Percentiles rank a stretch among this genome's conserved stretches.
These are phyloP conservation scores for Chenopodium berlandieri DNA, from an alignment of 148 eudicot genomes.

Conservation along the genomic window DNA sequence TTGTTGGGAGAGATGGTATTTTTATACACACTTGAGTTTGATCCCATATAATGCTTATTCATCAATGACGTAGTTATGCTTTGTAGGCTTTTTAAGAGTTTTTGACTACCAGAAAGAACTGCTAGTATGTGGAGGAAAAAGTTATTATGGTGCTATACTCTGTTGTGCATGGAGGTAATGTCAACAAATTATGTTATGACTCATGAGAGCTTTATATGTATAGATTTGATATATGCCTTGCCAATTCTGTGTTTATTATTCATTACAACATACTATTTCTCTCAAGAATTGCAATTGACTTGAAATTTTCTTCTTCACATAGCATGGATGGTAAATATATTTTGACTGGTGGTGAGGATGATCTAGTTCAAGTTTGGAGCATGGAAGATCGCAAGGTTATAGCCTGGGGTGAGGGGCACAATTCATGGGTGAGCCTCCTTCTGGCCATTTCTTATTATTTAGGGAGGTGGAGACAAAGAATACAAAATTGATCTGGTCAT, in stretches of 20 bases:
- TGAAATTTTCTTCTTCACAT: slow-evolving; percentile 18
- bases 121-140: slow-evolving; percentile 75
- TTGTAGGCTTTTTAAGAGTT: slow-evolving; percentile 60
- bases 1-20: slow-evolving; percentile 82
- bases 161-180: slow-evolving; percentile 79
- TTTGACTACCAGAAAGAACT: slow-evolving; percentile 69
- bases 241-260: background rate
- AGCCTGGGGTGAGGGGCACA: slow-evolving; percentile 95
- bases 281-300: slow-evolving; percentile 11
- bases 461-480: background rate
- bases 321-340: slow-evolving; percentile 81
- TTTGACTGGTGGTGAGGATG: slow-evolving; percentile 90
- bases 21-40: slow-evolving; percentile 4
- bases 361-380: slow-evolving; percentile 93
- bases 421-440: slow-evolving; percentile 68
- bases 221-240: background rate
- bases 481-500: background rate
- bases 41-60: background rate
- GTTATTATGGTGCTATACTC: slow-evolving; percentile 72
- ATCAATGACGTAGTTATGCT: background rate
- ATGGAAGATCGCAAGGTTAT: slow-evolving; percentile 83
- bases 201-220: background rate
- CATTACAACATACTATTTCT: background rate
- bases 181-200: background rate
- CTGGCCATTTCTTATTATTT: background rate